Conservation (phyloP, 345 rosid genomes). For the Populus nigra region DNA sequence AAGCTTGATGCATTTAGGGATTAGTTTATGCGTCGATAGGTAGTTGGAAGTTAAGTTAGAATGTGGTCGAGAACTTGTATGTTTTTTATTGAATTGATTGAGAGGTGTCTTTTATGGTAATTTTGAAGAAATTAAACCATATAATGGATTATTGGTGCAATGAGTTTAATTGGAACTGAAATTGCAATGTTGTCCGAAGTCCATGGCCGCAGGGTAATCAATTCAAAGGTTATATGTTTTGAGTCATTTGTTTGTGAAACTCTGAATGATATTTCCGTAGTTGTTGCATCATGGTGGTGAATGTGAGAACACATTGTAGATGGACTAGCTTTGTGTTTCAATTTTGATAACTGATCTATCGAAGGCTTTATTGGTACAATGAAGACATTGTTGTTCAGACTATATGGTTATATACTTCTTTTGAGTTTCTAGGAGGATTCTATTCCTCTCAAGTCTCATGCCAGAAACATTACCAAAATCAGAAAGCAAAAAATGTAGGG, state of each 20-base stretch:
- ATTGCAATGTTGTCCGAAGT: not conserved
- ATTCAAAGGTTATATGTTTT: not conserved
- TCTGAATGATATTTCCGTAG: not conserved
- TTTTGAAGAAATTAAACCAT: not conserved
- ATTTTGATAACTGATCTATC: not conserved
- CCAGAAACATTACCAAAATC: not conserved
- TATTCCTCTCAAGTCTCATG: not conserved
- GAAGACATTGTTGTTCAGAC: not conserved
- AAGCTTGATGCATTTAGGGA: not conserved
- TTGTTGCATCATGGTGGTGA: not conserved
- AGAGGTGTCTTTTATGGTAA: not conserved
- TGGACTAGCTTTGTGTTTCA: not conserved
- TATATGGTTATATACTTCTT: not conserved
- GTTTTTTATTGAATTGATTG: not conserved
- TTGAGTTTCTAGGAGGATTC: not conserved
- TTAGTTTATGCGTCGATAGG: not conserved
- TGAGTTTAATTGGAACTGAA: constrained; percentile 1
- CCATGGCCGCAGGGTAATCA: not conserved
- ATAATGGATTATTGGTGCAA: not conserved
- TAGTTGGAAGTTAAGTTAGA: not conserved
- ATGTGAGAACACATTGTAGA: not conserved
- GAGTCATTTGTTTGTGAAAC: not conserved
- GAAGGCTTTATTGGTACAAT: not conserved
- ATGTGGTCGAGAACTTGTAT: not conserved
- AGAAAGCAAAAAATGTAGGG: not conserved